These are phyloP conservation scores for Boletus rex-veris DNA, from an alignment of 768 basidiomycete genomes.

Conservation along the genomic window DNA sequence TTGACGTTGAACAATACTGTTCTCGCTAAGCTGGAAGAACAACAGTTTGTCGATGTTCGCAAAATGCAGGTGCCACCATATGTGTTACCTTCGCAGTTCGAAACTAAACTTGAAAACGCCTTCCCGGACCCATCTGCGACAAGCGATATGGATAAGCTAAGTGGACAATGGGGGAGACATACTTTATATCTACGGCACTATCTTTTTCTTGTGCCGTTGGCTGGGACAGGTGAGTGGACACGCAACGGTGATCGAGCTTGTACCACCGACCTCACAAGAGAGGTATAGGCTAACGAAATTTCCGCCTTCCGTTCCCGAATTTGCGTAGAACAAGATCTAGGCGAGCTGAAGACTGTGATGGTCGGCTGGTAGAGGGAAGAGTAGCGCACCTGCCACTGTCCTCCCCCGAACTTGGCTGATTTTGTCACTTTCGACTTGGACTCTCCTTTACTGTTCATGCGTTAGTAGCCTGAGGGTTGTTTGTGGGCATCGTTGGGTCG, in stretches of 20 bases:
- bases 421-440: conserved; percentile 74
- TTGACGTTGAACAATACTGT: conserved; percentile 57
- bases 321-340: conserved; percentile 81
- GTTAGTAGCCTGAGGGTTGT: not conserved
- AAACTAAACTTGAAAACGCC: conserved; percentile 85
- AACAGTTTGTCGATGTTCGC: not conserved
- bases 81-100: conserved; percentile 64
- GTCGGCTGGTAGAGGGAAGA: not conserved
- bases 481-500: not conserved
- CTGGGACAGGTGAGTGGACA: conserved; percentile 35
- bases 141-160: not conserved
- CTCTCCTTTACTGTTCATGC: conserved; percentile 55
- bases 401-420: conserved; percentile 73
- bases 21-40: conserved; percentile 39
- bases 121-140: conserved; percentile 72
- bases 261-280: conserved; percentile 68
- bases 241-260: not conserved
- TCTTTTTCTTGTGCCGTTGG: conserved; percentile 78
- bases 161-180: conserved; percentile 4
- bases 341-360: not conserved
- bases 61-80: not conserved
- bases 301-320: conserved; percentile 64
- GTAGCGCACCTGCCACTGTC: conserved; percentile 60
- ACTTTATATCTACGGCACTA: conserved; percentile 59
- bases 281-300: conserved; percentile 73